Evolutionary conservation across 2,329 filamentous ascomycete genomes (phyloP).

Genomic region (Arthroderma uncinatum): DNA sequence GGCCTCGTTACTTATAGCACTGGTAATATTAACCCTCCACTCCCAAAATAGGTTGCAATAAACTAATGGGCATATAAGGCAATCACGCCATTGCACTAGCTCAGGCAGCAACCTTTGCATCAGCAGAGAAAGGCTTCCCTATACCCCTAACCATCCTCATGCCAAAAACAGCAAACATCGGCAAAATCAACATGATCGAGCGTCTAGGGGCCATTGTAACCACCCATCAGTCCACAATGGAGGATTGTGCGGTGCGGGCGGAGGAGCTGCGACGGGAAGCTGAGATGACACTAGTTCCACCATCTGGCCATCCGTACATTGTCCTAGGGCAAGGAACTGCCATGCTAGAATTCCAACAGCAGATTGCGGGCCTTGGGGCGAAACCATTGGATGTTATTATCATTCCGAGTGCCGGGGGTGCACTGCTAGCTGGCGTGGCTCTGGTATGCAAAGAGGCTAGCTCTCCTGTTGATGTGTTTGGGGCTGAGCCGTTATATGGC

Average conservation of each 20-base stretch:
- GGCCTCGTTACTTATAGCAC: not conserved
- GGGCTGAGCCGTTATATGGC: not conserved
- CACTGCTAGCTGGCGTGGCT: not conserved
- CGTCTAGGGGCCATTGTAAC: not conserved
- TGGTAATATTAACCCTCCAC: not conserved
- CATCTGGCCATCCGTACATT: not conserved
- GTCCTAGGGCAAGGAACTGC: not conserved
- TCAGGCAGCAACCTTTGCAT: not conserved
- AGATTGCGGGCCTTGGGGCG: not conserved
- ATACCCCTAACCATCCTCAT: not conserved
- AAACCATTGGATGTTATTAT: not conserved
- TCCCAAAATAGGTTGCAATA: not conserved
- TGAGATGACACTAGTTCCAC: not conserved
- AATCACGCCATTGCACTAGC: not conserved
- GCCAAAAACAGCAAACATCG: not conserved
- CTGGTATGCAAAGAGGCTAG: not conserved
- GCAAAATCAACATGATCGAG: not conserved
- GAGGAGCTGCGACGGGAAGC: not conserved
- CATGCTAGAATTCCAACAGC: not conserved
- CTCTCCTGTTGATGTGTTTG: not conserved
- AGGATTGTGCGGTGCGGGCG: not conserved
- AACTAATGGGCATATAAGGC: not conserved
- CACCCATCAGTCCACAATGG: not conserved
- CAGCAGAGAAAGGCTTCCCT: not conserved
- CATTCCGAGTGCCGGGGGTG: not conserved